Base-by-base conservation (phyloP, 2,329 filamentous ascomycete genomes). In the Cladophialophora yegresii region DNA sequence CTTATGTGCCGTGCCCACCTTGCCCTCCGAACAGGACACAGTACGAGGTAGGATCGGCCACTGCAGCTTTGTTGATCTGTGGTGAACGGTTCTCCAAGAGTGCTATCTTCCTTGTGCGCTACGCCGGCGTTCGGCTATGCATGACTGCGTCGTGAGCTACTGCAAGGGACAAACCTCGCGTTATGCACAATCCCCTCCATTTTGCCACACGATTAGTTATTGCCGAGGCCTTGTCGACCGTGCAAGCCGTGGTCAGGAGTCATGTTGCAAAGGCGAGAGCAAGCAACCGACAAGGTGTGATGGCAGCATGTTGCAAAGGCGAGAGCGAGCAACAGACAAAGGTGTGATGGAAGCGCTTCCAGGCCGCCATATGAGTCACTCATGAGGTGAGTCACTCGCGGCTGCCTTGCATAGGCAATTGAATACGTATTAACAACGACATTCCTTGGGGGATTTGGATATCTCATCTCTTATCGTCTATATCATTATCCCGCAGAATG, bases 401-500 rank as follows among this genome's bases (percentile, higher is more conserved):
- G 20, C 57, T 59, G 57, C 57, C n/a, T 50, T 50, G 23, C 13
- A 7, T 9, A 50, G 16, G 36, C n/a, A 16, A 43, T n/a, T 20
- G n/a, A 43, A 43, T n/a, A 43, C 13, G n/a, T 7, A n/a, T 16
- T 16, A 43, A 43, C 5, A 43, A 6, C 13, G 5, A 43, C 36
- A n/a, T 28, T 50, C 22, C 8, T 28, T 20, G 9, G 12, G 20
- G 22, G 22, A 23, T 20, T 30, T 8, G 12, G 26, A 33, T 10
- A 10, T 13, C 45, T 58, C 20, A 2, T 13, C 8, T 28, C 33
- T 36, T 40, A 23, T 30, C 7, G 26, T n/a, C 47, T 23, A 22
- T 33, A 51, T 59, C 57, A 16, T 54, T 61, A 61, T 53, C 22
- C 32, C 30, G 45, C 30, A 64, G 12, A n/a, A 68, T 66, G 66